Base-by-base conservation (phyloP, 192 early-diverging fungal species). In the Coemansia sp. region DNA sequence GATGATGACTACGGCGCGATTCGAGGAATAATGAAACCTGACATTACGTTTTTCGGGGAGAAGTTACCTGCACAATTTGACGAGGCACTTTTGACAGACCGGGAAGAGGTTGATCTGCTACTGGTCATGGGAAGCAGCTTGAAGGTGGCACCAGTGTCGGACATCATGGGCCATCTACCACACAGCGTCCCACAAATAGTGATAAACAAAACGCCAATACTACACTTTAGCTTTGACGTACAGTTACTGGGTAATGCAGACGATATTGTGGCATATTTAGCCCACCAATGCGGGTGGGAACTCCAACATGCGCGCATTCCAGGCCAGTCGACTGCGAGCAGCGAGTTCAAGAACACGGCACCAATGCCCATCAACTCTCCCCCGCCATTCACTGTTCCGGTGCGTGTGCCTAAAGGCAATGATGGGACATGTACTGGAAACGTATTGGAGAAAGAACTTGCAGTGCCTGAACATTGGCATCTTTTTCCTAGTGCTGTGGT, bases 21-120 rank as follows among this genome's bases (percentile, higher is more conserved):
- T 2, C 61, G 57, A 22, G 83, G 85, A 1, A 85, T 92, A 19
- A 93, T 98, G 86, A 98, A 98, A 65, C 97, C 97, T 0, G 94
- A 95, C 60, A 99, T 99, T 60, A 89, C 92, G 18, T 99, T 99
- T 69, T 99, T 99, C 82, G 95, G 94, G 24, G 97, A 99, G 64
- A 88, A 91, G 71, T 82, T 97, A 16, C 91, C 94, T 0, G 81
- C 84, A 19, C 85, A 85, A 31, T 97, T 98, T 65, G 88, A 97
- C 63, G 73, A 86, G 16, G 66, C 71, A 5, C 85, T 96, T 41
- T 81, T 86, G 0, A 62, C 67, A 12, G 97, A 99, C 76, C 74
- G 84, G 14, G 82, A 88, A 19, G 75, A 90, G 27, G 88, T 90
- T 18, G 95, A 98, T 76, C 67, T 99, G 34, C 66, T 99, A 12